These are phyloP conservation scores for Ceratocystis albifundus DNA, from an alignment of 2,329 filamentous ascomycete genomes.

Conservation along the genomic window DNA sequence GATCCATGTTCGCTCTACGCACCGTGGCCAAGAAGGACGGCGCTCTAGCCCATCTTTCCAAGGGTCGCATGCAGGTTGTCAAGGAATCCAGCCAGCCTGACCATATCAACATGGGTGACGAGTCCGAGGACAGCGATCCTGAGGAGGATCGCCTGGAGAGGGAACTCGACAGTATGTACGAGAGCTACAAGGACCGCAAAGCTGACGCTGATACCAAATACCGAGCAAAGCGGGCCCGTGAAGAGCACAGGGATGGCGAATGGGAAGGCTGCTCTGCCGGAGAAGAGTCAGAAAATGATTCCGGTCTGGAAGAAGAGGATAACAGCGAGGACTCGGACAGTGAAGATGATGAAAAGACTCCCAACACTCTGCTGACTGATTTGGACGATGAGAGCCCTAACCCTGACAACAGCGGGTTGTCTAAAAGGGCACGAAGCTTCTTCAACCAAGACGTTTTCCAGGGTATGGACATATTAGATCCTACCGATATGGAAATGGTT, in stretches of 20 bases:
- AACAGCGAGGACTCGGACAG: constrained; percentile 28
- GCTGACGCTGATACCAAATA: constrained; percentile 75
- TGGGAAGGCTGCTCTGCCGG: constrained; percentile 79
- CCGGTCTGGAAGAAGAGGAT: constrained; percentile 44
- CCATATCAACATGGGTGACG: constrained; percentile 49
- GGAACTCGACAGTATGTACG: constrained; percentile 80
- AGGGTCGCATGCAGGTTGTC: constrained; percentile 65
- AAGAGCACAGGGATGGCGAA: constrained; percentile 71
- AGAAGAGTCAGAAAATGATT: constrained; percentile 49
- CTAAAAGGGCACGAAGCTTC: constrained; percentile 73
- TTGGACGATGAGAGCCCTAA: constrained; percentile 34
- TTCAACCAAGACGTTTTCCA: constrained; percentile 95
- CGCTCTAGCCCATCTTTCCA: constrained; percentile 44
- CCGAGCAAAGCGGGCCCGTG: constrained; percentile 76
- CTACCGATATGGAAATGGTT: constrained; percentile 30
- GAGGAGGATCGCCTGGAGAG: constrained; percentile 73
- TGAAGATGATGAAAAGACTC: constrained; percentile 29
- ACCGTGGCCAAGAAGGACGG: constrained; percentile 64
- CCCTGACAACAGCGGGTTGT: constrained; percentile 40
- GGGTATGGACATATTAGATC: constrained; percentile 48
- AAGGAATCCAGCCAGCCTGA: constrained; percentile 39
- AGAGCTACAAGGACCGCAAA: constrained; percentile 69
- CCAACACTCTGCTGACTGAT: constrained; percentile 31
- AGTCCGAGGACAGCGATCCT: constrained; percentile 56
- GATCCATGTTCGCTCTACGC: constrained; percentile 78